Evolutionary conservation across 305 asterid genomes (phyloP).

Genomic region (Rubia balearica): DNA sequence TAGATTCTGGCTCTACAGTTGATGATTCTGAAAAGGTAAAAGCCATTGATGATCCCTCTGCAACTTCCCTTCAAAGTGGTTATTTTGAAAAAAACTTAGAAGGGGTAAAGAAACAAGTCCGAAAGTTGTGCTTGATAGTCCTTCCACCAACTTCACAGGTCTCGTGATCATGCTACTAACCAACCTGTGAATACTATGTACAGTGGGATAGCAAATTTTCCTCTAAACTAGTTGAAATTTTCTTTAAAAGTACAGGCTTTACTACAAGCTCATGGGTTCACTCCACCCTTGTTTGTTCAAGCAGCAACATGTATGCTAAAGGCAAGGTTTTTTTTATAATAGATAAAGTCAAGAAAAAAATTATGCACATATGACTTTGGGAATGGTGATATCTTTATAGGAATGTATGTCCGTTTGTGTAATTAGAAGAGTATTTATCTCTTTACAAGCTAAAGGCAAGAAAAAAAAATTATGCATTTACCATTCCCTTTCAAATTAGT

Average conservation of each 20-base stretch:
- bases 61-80: conserved; percentile 16
- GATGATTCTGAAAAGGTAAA: conserved; percentile 10
- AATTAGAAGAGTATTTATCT: too few species aligned
- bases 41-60: neutral
- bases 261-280: conserved; percentile 41
- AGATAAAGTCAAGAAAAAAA: too few species aligned
- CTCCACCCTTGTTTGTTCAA: conserved; percentile 58
- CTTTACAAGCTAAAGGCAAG: too few species aligned
- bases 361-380: conserved; percentile 52
- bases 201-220: conserved; percentile 28
- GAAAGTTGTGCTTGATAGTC: conserved; percentile 28
- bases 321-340: too few species aligned
- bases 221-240: conserved; percentile 26
- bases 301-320: conserved; percentile 24
- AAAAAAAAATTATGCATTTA: too few species aligned
- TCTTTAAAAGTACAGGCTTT: conserved; percentile 43
- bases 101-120: conserved; percentile 29
- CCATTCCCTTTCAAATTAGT: too few species aligned
- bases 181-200: conserved; percentile 29
- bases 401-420: too few species aligned
- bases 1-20: too few species aligned
- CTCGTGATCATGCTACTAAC: conserved; percentile 37
- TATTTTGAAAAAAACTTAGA: conserved; percentile 23
- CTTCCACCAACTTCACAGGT: conserved; percentile 32
- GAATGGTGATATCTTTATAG: conserved; percentile 16